Evolutionary conservation across 441 rosid genomes (phyloP), one percentile per base, ranked within the genome.

Genomic region (Adansonia grandidieri): DNA sequence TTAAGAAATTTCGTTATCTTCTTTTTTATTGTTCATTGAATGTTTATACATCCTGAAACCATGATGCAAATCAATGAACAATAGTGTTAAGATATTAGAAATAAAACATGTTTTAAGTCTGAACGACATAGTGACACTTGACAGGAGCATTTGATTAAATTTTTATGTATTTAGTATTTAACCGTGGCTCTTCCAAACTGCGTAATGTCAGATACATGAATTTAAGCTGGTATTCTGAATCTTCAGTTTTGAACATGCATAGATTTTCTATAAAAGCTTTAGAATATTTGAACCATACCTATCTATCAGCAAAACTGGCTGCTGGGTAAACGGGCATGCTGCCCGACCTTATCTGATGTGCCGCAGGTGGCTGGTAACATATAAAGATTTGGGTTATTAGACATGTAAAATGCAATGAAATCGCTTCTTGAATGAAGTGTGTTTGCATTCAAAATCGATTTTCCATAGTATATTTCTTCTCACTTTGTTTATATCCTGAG

Each of bases 1-100:
- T 75, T 77, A 24, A 45, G 74, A 71, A 47, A 15, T 0, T 84
- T 57, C 48, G 9, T 65, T 51, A 4, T 15, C 19, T 17, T 15
- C 19, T 63, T 28, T 78, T 45, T 71, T 79, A 37, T 66, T 53
- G 40, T 48, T 71, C 20, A 45, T 9, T 28, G 1, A 11, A 73
- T 6, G 15, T 17, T 56, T 3, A 28, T 71, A 54, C 64, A 54
- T n/a, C 50, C 9, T 15, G 22, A 71, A 17, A 71, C 48, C 19
- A 3, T 51, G 61, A 6, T 37, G 62, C n/a, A 37, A 50, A 37
- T 53, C 8, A 15, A n/a, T 37, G 22, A 54, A 57, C 28, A 0
- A 50, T 70, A 7, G 22, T 24, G 40, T 60, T 50, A 70, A 24
- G 17, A 70, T 24, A 13, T 47, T 47, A 69, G 73, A 48, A 69